phyloP scores from a whole-genome alignment of 768 basidiomycete genomes.

The Megacollybia marginata region DNA sequence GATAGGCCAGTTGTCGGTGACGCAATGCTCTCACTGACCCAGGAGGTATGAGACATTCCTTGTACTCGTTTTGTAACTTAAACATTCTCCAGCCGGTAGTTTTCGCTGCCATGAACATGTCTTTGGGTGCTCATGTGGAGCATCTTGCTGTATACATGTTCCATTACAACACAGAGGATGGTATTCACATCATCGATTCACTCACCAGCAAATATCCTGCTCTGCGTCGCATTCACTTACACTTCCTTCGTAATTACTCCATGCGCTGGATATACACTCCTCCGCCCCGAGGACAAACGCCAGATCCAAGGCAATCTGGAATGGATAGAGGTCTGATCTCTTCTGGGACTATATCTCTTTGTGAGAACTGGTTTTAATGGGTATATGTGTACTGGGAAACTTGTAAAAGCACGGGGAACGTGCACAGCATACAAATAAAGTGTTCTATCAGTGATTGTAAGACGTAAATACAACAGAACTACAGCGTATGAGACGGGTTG shows the following conservation, averaged over 20 bases:
- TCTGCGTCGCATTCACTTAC: conserved; percentile 6
- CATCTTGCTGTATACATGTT: conserved; percentile 9
- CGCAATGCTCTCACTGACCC: conserved; percentile 9
- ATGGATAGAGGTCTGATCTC: conserved; percentile 1
- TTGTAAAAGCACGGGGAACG: no score
- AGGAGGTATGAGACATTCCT: conserved; percentile 3
- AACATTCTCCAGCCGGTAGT: conserved; percentile 3
- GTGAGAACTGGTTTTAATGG: neutral
- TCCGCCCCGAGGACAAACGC: neutral
- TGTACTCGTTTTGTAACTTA: neutral
- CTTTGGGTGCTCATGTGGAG: conserved; percentile 3
- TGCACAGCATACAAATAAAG: no score
- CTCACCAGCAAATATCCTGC: conserved; percentile 5
- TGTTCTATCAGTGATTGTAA: no score
- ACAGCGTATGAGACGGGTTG: no score
- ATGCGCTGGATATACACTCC: conserved; percentile 7
- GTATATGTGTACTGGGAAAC: no score
- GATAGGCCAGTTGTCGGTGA: conserved; percentile 4
- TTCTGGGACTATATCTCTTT: neutral
- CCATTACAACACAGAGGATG: conserved; percentile 6
- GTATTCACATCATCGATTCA: conserved; percentile 4
- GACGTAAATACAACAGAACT: no score
- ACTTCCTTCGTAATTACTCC: conserved; percentile 7
- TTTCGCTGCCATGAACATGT: conserved; percentile 6
- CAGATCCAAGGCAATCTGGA: conserved; percentile 1